Base-by-base conservation (phyloP, 2,329 filamentous ascomycete genomes). In the Tolypocladium ophioglossoides region DNA sequence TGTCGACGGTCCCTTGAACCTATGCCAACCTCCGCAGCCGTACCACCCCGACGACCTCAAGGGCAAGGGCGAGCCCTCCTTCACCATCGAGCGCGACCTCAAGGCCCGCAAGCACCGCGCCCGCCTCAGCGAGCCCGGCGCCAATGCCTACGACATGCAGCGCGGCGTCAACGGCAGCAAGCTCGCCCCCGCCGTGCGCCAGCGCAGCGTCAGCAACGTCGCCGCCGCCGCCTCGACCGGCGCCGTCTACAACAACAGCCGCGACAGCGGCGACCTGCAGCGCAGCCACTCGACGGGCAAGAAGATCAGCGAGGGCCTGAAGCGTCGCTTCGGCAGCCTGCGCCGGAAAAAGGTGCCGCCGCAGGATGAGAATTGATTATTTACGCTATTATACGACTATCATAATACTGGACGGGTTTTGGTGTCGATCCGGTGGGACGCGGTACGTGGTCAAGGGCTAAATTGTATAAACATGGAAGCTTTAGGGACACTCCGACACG, bases 11-110 rank as follows among this genome's bases (percentile, higher is more conserved):
- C 27, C 27, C n/a, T n/a, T n/a, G n/a, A n/a, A n/a, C n/a, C n/a
- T n/a, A n/a, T 30, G 50, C 50, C n/a, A 16, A 38, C 8, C 18
- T 3, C 35, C 14, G 8, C 56, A 84, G 81, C 66, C 80, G 61
- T 94, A 95, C 68, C 80, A 82, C 54, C 84, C 86, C 7, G 81
- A 87, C 47, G 89, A 95, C 64, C 77, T 89, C 58, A 91, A 92
- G 69, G 89, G 89, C 63, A 90, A 94, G 70, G 87, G 87, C 47
- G 87, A 92, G 65, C 87, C 88, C 2, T 83, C 80, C 2, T 94
- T 80, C 70, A 81, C 83, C 9, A 77, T 86, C 37, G 89, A 92
- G 62, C 80, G 80, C 58, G 79, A 82, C 1, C 70, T 84, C 24
- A 87, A 87, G 66, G 78, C 80, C 30, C 77, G 82, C 64, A 80